A percentile compares a stretch with the other conserved stretches of the same genome.
phyloP scores from a whole-genome alignment of 2,329 filamentous ascomycete genomes.

The Scortechinia acanthostroma region DNA sequence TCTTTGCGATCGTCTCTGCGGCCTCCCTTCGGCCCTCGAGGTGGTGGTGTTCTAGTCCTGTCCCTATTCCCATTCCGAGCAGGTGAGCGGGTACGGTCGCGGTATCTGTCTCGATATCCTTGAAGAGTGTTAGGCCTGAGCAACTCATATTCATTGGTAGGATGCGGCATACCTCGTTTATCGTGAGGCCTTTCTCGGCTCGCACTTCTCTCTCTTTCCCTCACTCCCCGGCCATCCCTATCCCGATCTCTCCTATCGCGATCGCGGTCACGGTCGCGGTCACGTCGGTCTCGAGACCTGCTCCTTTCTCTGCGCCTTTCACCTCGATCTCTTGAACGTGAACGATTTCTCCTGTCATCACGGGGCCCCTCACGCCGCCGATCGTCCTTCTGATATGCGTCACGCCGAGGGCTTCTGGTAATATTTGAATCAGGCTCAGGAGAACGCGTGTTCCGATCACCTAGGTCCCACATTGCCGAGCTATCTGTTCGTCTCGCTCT shows the following conservation, averaged over 20 bases:
- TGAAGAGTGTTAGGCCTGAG: neutral
- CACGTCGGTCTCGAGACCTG: conserved; percentile 28
- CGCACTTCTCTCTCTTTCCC: conserved; percentile 19
- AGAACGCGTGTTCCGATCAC: neutral
- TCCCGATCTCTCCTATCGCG: conserved; percentile 20
- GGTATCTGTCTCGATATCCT: neutral
- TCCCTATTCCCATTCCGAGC: neutral
- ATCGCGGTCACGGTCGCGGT: conserved; percentile 15
- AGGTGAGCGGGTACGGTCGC: neutral
- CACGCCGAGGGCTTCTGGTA: neutral
- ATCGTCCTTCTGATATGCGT: neutral
- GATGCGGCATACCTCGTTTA: conserved; percentile 18
- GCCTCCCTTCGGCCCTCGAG: neutral
- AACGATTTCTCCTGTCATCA: neutral
- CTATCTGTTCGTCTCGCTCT: neutral
- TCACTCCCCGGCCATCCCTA: conserved; percentile 19
- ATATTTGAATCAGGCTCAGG: neutral
- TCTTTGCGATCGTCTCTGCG: neutral
- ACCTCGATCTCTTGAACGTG: neutral
- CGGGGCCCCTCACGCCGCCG: neutral
- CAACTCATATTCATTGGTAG: neutral
- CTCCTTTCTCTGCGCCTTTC: conserved; percentile 28
- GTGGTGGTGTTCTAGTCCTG: conserved; percentile 1
- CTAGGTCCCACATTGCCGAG: neutral
- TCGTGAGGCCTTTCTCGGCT: conserved; percentile 23